Conservation (phyloP, 371 early-diverging fungal species). For the Gilbertella persicaria region DNA sequence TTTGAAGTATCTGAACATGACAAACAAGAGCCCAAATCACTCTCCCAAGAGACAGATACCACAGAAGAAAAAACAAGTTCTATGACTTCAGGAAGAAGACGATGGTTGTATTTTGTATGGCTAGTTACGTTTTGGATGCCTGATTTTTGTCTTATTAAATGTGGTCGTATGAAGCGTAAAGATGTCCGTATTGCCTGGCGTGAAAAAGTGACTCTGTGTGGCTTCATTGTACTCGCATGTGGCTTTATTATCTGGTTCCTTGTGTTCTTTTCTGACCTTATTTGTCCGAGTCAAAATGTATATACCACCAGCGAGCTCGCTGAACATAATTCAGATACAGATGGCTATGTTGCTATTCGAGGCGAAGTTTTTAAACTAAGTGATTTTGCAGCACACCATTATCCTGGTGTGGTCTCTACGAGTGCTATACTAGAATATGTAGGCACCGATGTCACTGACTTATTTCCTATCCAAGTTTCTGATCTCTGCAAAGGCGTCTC, state of each 20-base stretch:
- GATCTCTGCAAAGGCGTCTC: conserved; percentile 45
- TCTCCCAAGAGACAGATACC: conserved; percentile 1
- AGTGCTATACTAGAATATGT: conserved; percentile 59
- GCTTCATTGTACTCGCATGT: conserved; percentile 80
- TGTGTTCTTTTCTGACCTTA: conserved; percentile 74
- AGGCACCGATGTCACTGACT: conserved; percentile 63
- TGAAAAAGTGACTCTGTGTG: conserved; percentile 90
- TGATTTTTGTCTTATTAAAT: conserved; percentile 54
- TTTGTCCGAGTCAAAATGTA: conserved; percentile 83
- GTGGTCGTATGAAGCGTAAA: conserved; percentile 73
- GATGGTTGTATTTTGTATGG: conserved; percentile 87
- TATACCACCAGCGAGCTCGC: conserved; percentile 51
- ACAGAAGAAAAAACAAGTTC: conserved; percentile 27
- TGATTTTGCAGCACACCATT: conserved; percentile 61
- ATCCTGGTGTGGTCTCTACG: conserved; percentile 50
- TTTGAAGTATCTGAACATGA: neutral
- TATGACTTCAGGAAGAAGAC: conserved; percentile 54
- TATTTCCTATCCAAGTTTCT: conserved; percentile 79
- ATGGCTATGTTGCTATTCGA: conserved; percentile 61
- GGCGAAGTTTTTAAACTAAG: conserved; percentile 76
- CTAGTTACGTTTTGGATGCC: conserved; percentile 88
- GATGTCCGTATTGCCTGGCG: conserved; percentile 94
- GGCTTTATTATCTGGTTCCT: conserved; percentile 85
- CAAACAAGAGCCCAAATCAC: too few relatives aligned
- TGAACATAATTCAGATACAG: conserved; percentile 32